These are phyloP conservation scores for Arachnomyces sp. DNA, from an alignment of 2,329 filamentous ascomycete genomes.

Conservation along the genomic window DNA sequence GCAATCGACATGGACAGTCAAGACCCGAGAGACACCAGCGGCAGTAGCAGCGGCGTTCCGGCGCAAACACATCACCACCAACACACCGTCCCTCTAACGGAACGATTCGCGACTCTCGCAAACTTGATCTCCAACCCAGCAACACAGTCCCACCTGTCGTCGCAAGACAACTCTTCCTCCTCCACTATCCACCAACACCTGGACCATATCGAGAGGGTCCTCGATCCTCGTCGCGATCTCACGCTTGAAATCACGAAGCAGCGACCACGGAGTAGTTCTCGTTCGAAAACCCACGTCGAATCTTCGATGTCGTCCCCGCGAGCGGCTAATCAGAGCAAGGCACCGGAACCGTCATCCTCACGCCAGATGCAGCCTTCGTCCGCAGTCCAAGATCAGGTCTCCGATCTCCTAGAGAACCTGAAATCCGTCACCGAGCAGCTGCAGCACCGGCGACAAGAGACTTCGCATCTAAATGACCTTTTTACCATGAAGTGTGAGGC, in stretches of 20 bases:
- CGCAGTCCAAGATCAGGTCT: slow-evolving; percentile 14
- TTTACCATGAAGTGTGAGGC: slow-evolving; percentile 52
- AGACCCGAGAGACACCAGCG: background rate
- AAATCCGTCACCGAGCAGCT: slow-evolving; percentile 20
- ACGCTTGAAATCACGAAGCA: slow-evolving; percentile 15
- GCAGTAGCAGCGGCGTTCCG: slow-evolving; percentile 5
- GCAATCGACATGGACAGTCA: slow-evolving; percentile 18
- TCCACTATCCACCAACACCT: slow-evolving; percentile 28
- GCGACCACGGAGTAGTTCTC: slow-evolving; percentile 4
- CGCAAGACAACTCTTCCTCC: slow-evolving; percentile 15
- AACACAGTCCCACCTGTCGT: slow-evolving; percentile 16
- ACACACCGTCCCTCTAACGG: slow-evolving; percentile 15
- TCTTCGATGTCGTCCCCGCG: too few relatives aligned
- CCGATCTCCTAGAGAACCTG: slow-evolving; percentile 19
- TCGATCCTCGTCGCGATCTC: slow-evolving; percentile 18
- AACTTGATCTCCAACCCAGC: slow-evolving; percentile 17
- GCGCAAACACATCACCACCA: slow-evolving; percentile 8
- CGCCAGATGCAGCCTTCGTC: background rate
- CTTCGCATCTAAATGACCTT: slow-evolving; percentile 54
- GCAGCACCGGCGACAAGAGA: slow-evolving; percentile 21
- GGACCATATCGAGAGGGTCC: slow-evolving; percentile 29
- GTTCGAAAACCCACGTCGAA: too few relatives aligned
- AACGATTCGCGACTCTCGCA: slow-evolving; percentile 28
- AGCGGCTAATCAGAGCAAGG: too few relatives aligned
- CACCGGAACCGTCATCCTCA: slow-evolving; percentile 8